These are phyloP conservation scores for Theileria parva DNA, from an alignment of 169 alveolate species.

Conservation along the genomic window DNA sequence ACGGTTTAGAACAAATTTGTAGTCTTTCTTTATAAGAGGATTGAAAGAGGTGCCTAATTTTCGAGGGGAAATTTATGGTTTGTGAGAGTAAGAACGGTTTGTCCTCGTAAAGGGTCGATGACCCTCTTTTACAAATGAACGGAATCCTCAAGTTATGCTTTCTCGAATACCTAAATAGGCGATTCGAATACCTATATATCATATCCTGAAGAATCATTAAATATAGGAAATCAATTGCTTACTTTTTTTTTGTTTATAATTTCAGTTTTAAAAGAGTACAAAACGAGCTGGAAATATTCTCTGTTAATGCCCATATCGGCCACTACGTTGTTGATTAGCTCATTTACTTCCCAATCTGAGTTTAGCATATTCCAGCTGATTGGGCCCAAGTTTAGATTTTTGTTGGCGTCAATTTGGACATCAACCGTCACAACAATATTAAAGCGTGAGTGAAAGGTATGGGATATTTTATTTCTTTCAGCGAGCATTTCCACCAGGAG, in stretches of 20 bases:
- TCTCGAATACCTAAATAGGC: neutral
- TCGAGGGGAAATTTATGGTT: neutral
- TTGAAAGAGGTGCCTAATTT: neutral
- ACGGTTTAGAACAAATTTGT: neutral
- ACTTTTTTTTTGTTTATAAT: slow-evolving; percentile 13
- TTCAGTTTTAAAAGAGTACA: slow-evolving; percentile 14
- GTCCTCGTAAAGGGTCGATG: neutral
- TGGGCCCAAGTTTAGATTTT: neutral
- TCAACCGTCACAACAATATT: neutral
- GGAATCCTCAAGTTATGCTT: slow-evolving; percentile 11
- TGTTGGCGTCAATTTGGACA: neutral
- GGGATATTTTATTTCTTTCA: neutral
- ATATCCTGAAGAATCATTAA: slow-evolving; percentile 2
- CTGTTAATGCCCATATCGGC: neutral
- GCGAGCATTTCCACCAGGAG: slow-evolving; percentile 14
- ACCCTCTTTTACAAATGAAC: slow-evolving; percentile 8
- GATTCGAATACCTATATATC: neutral
- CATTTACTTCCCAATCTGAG: slow-evolving; percentile 26
- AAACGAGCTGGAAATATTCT: neutral
- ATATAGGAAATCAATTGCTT: neutral
- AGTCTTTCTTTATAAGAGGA: slow-evolving; percentile 29
- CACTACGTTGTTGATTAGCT: neutral
- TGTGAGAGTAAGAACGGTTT: slow-evolving; percentile 11
- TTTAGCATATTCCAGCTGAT: slow-evolving; percentile 19
- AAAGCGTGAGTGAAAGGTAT: slow-evolving; percentile 3